Conservation (phyloP, 179 eudicot genomes). For the Vitellaria paradoxa region DNA sequence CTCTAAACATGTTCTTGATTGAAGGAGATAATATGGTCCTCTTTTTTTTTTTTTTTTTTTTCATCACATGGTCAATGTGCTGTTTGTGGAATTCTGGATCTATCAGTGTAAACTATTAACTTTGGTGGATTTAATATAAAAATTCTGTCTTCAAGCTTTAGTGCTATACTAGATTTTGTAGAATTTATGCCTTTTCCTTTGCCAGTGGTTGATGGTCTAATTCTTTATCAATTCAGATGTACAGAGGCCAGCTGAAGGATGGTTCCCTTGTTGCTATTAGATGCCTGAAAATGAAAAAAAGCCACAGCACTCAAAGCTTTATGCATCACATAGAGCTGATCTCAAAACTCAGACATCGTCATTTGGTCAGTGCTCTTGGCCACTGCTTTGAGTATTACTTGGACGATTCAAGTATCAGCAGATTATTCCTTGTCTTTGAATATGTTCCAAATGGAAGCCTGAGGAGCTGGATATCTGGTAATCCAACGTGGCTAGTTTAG, state of each 20-base stretch:
- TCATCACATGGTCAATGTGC: too few relatives aligned
- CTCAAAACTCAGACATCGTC: conserved; percentile 69
- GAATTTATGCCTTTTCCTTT: too few relatives aligned
- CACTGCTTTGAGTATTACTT: conserved; percentile 76
- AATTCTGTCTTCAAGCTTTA: too few relatives aligned
- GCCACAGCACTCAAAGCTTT: conserved; percentile 38
- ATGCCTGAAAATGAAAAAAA: conserved; percentile 66
- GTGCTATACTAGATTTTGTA: too few relatives aligned
- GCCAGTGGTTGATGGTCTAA: too few relatives aligned
- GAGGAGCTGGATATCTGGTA: conserved; percentile 67
- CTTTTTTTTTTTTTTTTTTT: too few relatives aligned
- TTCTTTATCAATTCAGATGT: conserved; percentile 46
- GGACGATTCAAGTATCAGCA: conserved; percentile 76
- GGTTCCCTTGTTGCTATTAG: conserved; percentile 69
- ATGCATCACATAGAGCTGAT: conserved; percentile 65
- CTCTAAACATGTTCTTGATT: too few relatives aligned
- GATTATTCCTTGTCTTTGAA: conserved; percentile 63
- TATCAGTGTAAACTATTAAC: too few relatives aligned
- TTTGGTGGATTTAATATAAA: too few relatives aligned
- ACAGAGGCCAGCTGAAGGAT: conserved; percentile 66
- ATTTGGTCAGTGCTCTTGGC: conserved; percentile 74
- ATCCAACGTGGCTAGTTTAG: too few relatives aligned
- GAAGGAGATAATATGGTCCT: too few relatives aligned
- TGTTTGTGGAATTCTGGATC: too few relatives aligned
- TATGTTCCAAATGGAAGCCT: conserved; percentile 70